Evolutionary conservation across 495 filamentous ascomycete genomes (phyloP).

Genomic region (Penicillium diatomitis): DNA sequence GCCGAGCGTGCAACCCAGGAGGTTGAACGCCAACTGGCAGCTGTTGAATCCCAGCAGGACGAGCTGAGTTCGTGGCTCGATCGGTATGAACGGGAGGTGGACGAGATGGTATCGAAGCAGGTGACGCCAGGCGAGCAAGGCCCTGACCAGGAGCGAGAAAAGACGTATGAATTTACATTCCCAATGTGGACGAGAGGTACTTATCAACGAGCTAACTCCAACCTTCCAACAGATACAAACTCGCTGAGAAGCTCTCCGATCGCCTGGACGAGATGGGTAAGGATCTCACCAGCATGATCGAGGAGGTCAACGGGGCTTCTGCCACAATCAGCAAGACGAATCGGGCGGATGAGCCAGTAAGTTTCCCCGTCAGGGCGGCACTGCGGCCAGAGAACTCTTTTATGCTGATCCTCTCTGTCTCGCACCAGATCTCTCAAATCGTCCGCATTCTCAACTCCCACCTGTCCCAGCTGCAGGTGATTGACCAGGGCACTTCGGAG

Average conservation of each 20-base stretch:
- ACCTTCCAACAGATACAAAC: conserved; percentile 53
- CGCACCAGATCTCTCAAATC: conserved; percentile 72
- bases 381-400: background rate
- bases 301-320: conserved; percentile 88
- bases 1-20: conserved; percentile 84
- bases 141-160: conserved; percentile 88
- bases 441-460: conserved; percentile 91
- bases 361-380: conserved; percentile 21
- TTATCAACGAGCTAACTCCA: background rate
- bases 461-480: conserved; percentile 77
- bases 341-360: conserved; percentile 85
- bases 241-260: conserved; percentile 84
- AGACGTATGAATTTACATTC: conserved; percentile 47
- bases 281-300: conserved; percentile 88
- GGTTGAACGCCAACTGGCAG: conserved; percentile 79
- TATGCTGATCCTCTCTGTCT: conserved; percentile 1
- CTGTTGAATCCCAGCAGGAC: conserved; percentile 84
- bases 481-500: conserved; percentile 74
- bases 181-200: background rate
- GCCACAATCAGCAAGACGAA: conserved; percentile 75
- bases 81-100: conserved; percentile 81
- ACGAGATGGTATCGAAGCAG: conserved; percentile 71
- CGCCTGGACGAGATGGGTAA: conserved; percentile 83
- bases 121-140: conserved; percentile 62
- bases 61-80: conserved; percentile 79